Conservation (phyloP, 331 rosid genomes). For the Malus hybrid region DNA sequence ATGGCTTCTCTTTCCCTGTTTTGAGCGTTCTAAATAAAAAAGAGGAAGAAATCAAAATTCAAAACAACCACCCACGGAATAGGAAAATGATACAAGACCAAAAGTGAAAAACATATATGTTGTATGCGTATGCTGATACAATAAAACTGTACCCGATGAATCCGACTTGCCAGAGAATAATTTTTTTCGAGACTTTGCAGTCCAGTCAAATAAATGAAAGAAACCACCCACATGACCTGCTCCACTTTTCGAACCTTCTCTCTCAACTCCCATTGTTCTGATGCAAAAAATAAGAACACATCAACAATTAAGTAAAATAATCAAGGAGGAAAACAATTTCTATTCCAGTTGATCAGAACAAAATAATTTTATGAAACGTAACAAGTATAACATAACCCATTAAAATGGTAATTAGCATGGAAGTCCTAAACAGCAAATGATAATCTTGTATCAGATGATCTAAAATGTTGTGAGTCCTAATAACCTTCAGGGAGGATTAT, state of each 20-base stretch:
- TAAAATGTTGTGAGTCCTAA: neutral
- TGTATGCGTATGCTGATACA: neutral
- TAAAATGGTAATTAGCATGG: too few species aligned
- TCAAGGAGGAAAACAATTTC: slow-evolving; percentile 5
- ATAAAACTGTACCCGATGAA: slow-evolving; percentile 38
- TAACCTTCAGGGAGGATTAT: too few species aligned
- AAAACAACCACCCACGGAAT: slow-evolving; percentile 6
- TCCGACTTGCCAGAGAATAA: slow-evolving; percentile 63
- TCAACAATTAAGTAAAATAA: slow-evolving; percentile 14
- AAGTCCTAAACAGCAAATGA: neutral
- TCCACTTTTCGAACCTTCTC: slow-evolving; percentile 56
- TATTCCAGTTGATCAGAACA: slow-evolving; percentile 7
- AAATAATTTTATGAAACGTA: neutral
- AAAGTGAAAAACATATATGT: neutral
- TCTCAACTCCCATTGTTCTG: slow-evolving; percentile 68
- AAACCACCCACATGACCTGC: slow-evolving; percentile 75
- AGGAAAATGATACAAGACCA: neutral
- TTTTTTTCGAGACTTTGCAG: slow-evolving; percentile 75
- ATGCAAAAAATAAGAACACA: slow-evolving; percentile 24
- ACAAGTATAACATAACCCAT: neutral
- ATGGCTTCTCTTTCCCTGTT: slow-evolving; percentile 40
- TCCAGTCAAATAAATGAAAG: slow-evolving; percentile 91
- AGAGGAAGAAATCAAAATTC: slow-evolving; percentile 5
- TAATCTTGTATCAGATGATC: neutral
- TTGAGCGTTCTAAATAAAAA: slow-evolving; percentile 36